These are phyloP conservation scores for Exophiala sp. DNA, from an alignment of 2,329 filamentous ascomycete species.

Conservation along the genomic window DNA sequence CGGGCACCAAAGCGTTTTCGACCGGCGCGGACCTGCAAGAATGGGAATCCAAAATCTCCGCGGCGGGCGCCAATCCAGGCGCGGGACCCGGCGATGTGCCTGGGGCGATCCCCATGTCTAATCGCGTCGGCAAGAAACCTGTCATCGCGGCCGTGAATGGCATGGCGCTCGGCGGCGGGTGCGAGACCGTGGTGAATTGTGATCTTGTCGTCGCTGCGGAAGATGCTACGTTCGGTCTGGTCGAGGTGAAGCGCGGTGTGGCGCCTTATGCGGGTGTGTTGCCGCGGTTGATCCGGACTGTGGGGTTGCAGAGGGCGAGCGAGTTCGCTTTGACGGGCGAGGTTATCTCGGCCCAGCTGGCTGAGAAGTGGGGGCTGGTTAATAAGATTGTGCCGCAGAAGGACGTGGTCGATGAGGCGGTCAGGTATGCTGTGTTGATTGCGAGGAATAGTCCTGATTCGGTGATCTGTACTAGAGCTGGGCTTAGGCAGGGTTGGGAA, in stretches of 20 bases:
- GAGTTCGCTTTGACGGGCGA: conserved; percentile 66
- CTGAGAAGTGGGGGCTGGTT: conserved; percentile 61
- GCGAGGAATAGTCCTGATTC: conserved; percentile 65
- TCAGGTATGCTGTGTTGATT: conserved; percentile 57
- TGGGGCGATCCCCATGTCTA: conserved; percentile 37
- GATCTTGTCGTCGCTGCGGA: conserved; percentile 61
- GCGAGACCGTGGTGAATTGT: conserved; percentile 68
- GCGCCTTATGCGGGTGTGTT: conserved; percentile 65
- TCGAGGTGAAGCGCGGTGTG: conserved; percentile 65
- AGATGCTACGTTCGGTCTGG: conserved; percentile 58
- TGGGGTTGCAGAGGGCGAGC: conserved; percentile 62
- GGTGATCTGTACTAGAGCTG: conserved; percentile 64
- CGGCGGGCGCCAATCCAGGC: not conserved
- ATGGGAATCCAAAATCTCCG: conserved; percentile 28
- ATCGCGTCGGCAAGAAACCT: conserved; percentile 64
- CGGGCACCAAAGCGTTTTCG: conserved; percentile 40
- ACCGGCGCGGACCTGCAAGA: conserved; percentile 44
- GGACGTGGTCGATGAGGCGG: conserved; percentile 36
- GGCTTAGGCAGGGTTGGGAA: conserved; percentile 67
- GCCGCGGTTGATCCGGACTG: conserved; percentile 58
- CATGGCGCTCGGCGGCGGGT: conserved; percentile 65
- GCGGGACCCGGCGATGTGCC: conserved; percentile 5
- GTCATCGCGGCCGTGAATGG: conserved; percentile 71
- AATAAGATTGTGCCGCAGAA: conserved; percentile 42
- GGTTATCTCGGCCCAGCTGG: conserved; percentile 53